These are phyloP conservation scores for Cutaneotrichosporon cutaneum DNA, from an alignment of 1,284 basidiomycete genomes.

Conservation along the genomic window DNA sequence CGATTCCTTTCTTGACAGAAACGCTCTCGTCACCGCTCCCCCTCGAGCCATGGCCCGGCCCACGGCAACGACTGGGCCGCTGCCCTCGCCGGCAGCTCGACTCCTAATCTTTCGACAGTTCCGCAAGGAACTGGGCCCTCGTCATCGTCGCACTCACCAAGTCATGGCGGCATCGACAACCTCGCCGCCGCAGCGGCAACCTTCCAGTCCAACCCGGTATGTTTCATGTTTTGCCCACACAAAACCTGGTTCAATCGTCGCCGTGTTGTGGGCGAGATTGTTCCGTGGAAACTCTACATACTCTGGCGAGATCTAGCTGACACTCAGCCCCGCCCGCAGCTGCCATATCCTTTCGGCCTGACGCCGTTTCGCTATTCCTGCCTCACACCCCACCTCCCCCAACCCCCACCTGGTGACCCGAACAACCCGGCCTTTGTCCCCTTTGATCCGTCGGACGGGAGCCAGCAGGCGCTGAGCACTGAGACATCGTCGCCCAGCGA, in stretches of 20 bases:
- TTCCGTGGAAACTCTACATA: neutral
- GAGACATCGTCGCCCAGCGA: neutral
- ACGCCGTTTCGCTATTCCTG: constrained; percentile 43
- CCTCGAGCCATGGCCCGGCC: constrained; percentile 5
- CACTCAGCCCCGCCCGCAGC: neutral
- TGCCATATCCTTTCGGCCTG: constrained; percentile 37
- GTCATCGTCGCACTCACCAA: constrained; percentile 14
- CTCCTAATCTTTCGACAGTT: neutral
- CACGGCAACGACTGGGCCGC: neutral
- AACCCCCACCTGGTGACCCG: constrained; percentile 37
- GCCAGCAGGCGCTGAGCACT: neutral
- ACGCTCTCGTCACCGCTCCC: constrained; percentile 20
- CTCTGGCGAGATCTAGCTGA: neutral
- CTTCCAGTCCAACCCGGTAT: constrained; percentile 18
- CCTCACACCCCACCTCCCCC: constrained; percentile 28
- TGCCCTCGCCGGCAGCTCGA: neutral
- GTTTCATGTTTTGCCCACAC: neutral
- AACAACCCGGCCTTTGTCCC: constrained; percentile 31
- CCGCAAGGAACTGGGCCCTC: neutral
- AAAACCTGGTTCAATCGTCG: neutral
- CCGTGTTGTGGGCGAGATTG: neutral
- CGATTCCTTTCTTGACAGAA: constrained; percentile 13
- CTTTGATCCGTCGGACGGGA: constrained; percentile 30
- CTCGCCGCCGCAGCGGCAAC: constrained; percentile 28
- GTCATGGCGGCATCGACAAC: constrained; percentile 26